Conservation (phyloP, 2,329 filamentous ascomycete species). For the Aspergillus sp. region DNA sequence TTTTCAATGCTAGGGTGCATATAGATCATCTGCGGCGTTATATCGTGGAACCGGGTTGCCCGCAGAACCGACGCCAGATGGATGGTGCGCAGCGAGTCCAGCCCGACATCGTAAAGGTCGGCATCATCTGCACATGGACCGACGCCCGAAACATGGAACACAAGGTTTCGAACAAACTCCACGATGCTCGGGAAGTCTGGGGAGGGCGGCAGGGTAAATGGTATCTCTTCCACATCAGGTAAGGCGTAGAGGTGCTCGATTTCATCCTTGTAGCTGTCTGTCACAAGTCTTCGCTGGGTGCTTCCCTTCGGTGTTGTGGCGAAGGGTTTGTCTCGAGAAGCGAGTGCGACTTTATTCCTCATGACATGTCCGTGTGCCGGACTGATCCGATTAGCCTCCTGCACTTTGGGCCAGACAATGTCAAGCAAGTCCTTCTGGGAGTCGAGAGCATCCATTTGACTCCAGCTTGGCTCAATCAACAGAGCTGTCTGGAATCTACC, state of each 20-base stretch:
- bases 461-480: constrained; percentile 29
- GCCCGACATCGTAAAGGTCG: constrained; percentile 13
- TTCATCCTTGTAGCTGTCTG: constrained; percentile 36
- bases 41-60: neutral
- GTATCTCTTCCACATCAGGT: neutral
- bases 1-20: neutral
- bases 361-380: constrained; percentile 38
- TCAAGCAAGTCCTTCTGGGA: constrained; percentile 25
- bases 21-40: neutral
- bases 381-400: constrained; percentile 36
- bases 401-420: constrained; percentile 39
- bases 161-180: neutral
- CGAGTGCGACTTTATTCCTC: constrained; percentile 36
- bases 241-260: constrained; percentile 40
- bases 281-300: constrained; percentile 35
- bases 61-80: constrained; percentile 9
- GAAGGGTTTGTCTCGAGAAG: constrained; percentile 38
- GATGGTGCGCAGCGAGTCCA: constrained; percentile 18
- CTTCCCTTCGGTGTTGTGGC: constrained; percentile 41
- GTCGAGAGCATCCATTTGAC: constrained; percentile 4
- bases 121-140: constrained; percentile 4
- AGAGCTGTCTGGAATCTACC: constrained; percentile 30
- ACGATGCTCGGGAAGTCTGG: neutral
- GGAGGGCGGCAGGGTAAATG: neutral
- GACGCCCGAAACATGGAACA: neutral